Evolutionary conservation across 2,329 filamentous ascomycete species (phyloP), one percentile per base, ranked within the genome.

Genomic region (Aotearoamyces nothofagi): DNA sequence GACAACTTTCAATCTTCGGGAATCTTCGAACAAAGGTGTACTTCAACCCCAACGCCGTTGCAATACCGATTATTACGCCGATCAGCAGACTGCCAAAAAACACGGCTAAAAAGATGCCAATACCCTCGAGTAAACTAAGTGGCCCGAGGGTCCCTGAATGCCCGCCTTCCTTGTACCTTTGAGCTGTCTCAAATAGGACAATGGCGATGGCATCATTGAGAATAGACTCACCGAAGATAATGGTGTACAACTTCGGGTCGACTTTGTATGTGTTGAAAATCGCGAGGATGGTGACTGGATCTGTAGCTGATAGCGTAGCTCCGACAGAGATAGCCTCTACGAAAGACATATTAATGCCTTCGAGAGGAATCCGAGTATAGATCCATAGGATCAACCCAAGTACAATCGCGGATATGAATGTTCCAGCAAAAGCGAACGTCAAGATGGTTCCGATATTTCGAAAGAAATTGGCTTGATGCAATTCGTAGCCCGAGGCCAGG

Each of bases 231-330:
- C 90, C 90, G 53, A 98, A 98, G 41, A 98, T 98, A 51, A 98
- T 76, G 16, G 90, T 98, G 58, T 98, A 98, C 11, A 98, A 69
- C 57, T 96, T 96, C 3, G 90, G 90, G 46, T 98, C 90, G 44
- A 98, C 90, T 57, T 96, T 96, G 69, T 96, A 98, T 2, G 90
- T 80, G 54, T 94, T 96, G 69, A 98, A 98, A 43, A 98, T 98
- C 51, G 90, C 90, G 30, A 98, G 63, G 44, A 98, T 96, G 0
- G 90, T 98, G 34, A 98, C 87, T 0, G 90, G 90, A 49, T 98
- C 90, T 1, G 90, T 98, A 34, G 90, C 90, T 2, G 90, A 96
- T 17, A 98, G 69, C 0, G 90, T 98, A 24, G 90, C 90, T 44
- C 90, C 90, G 24, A 98, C 83, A 1, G 86, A 92, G 51, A 98